Evolutionary conservation across 2,329 filamentous ascomycete species (phyloP).

Genomic region (Monosporascus cannonballus): DNA sequence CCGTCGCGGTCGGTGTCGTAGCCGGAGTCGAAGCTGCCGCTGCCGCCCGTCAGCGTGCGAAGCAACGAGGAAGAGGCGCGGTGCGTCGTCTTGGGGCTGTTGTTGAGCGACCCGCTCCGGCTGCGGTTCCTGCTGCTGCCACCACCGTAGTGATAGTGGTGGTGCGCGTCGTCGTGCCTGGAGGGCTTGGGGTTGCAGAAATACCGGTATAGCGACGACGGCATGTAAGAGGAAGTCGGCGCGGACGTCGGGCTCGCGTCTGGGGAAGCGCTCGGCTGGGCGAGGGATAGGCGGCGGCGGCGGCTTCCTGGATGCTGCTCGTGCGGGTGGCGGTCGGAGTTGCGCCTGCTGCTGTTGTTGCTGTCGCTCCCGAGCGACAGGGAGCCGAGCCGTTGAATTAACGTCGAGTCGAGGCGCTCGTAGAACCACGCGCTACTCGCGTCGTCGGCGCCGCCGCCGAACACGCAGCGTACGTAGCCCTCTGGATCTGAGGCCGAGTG

Average conservation of each 20-base stretch:
- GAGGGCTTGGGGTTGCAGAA: too few relatives aligned
- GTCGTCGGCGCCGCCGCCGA: conserved; percentile 2
- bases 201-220: too few relatives aligned
- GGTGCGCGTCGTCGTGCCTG: too few relatives aligned
- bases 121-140: background rate
- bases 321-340: background rate
- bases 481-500: conserved; percentile 12
- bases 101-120: background rate
- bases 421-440: conserved; percentile 14
- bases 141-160: background rate
- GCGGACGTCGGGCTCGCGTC: background rate
- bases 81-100: conserved; percentile 12
- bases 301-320: background rate
- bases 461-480: conserved; percentile 3
- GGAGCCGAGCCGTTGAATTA: conserved; percentile 7
- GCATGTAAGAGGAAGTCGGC: too few relatives aligned
- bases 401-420: conserved; percentile 14
- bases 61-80: background rate
- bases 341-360: conserved; percentile 3
- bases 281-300: background rate
- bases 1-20: conserved; percentile 5
- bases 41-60: background rate
- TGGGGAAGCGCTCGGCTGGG: background rate
- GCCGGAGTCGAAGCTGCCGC: conserved; percentile 2
- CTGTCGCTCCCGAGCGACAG: conserved; percentile 2